These are phyloP conservation scores for Microcyclospora tardicrescens DNA, from an alignment of 2,329 filamentous ascomycete genomes.

Conservation along the genomic window DNA sequence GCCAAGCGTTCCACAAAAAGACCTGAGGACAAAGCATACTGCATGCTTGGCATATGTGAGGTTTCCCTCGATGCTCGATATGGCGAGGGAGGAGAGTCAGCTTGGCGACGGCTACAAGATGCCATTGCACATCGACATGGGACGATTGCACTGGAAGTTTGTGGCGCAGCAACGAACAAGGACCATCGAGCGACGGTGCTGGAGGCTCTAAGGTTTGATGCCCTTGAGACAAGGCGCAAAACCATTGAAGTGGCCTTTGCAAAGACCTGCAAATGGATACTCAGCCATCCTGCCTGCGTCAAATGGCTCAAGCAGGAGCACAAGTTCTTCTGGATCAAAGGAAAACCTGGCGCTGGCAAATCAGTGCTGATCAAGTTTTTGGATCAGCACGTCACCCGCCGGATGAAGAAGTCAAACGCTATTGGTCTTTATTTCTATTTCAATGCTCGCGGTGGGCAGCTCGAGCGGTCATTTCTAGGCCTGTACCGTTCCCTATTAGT, in stretches of 20 bases:
- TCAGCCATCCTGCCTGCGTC: slow-evolving; percentile 22
- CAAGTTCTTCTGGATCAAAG: slow-evolving; percentile 27
- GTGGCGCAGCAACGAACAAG: not conserved
- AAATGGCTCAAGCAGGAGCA: slow-evolving; percentile 25
- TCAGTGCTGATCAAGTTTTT: slow-evolving; percentile 25
- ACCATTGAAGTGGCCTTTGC: slow-evolving; percentile 27
- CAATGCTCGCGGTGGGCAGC: slow-evolving; percentile 30
- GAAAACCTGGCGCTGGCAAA: slow-evolving; percentile 27
- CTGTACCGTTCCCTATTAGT: slow-evolving; percentile 39
- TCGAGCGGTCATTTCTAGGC: slow-evolving; percentile 35
- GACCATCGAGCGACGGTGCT: slow-evolving; percentile 3
- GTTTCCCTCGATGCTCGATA: slow-evolving; percentile 5
- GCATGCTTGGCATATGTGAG: slow-evolving; percentile 8
- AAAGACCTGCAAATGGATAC: slow-evolving; percentile 32
- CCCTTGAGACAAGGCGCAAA: slow-evolving; percentile 27
- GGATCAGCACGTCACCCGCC: slow-evolving; percentile 7
- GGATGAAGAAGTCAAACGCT: slow-evolving; percentile 7
- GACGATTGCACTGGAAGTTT: not conserved
- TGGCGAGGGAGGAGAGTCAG: slow-evolving; percentile 6
- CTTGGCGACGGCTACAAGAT: slow-evolving; percentile 1
- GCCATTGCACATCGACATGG: not conserved
- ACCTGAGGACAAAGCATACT: slow-evolving; percentile 6
- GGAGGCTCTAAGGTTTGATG: slow-evolving; percentile 22
- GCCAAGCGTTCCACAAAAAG: slow-evolving; percentile 3
- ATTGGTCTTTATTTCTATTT: slow-evolving; percentile 36